A percentile compares a stretch with the other conserved stretches of the same genome.
Conservation (phyloP, 2,329 filamentous ascomycete genomes). For the Arthrinium puccinioides region DNA sequence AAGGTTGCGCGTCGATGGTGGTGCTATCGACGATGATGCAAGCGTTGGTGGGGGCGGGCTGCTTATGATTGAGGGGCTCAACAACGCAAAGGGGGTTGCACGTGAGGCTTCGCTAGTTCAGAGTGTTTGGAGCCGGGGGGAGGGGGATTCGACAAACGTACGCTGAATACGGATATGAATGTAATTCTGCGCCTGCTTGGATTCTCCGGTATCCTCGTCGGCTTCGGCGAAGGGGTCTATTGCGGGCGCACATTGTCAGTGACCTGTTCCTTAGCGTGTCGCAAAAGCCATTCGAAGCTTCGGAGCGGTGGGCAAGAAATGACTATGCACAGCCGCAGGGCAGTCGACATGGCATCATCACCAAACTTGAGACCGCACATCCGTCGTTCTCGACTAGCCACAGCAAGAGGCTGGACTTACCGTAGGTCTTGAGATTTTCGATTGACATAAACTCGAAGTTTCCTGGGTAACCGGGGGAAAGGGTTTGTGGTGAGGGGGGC, state of each 20-base stretch:
- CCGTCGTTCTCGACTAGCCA: too few relatives aligned
- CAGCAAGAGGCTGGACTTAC: too few relatives aligned
- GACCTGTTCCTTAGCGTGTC: too few relatives aligned
- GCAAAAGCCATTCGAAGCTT: too few relatives aligned
- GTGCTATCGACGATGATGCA: slow-evolving; percentile 3
- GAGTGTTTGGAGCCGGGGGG: slow-evolving; percentile 6
- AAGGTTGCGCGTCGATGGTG: too few relatives aligned
- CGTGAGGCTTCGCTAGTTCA: slow-evolving; percentile 1
- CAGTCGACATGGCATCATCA: too few relatives aligned
- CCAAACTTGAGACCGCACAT: too few relatives aligned
- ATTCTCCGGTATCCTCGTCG: slow-evolving; percentile 97
- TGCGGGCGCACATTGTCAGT: not conserved
- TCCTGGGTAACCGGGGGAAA: slow-evolving; percentile 51
- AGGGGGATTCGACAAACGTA: slow-evolving; percentile 42
- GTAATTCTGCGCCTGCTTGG: slow-evolving; percentile 93
- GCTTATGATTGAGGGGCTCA: not conserved
- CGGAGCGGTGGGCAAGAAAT: too few relatives aligned
- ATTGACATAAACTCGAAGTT: slow-evolving; percentile 93
- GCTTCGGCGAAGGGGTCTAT: slow-evolving; percentile 99
- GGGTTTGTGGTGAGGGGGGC: slow-evolving; percentile 33
- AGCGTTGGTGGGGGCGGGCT: not conserved
- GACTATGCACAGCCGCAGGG: too few relatives aligned
- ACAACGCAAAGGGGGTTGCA: not conserved
- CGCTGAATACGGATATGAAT: slow-evolving; percentile 99
- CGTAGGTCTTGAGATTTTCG: slow-evolving; percentile 97